Percentiles rank a stretch among this genome's conserved stretches.
These are phyloP conservation scores for Colletotrichum filicis DNA, from an alignment of 2,329 filamentous ascomycete genomes.

Conservation along the genomic window DNA sequence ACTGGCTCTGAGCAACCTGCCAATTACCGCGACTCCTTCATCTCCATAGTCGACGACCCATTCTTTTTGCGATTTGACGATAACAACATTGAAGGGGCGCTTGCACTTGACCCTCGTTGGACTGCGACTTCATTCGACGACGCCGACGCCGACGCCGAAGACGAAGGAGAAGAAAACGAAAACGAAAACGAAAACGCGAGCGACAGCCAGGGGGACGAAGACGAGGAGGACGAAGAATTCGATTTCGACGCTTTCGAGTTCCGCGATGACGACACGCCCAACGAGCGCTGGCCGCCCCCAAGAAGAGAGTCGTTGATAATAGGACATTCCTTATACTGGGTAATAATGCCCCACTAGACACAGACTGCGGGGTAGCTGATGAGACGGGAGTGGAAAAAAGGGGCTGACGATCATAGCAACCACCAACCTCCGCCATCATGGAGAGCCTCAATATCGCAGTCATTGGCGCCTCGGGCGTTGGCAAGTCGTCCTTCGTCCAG, in stretches of 20 bases:
- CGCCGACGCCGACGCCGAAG: slow-evolving; percentile 31
- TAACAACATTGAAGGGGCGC: slow-evolving; percentile 45
- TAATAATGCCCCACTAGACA: slow-evolving; percentile 42
- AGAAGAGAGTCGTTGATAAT: slow-evolving; percentile 61
- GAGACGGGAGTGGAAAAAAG: slow-evolving; percentile 35
- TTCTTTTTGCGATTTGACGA: slow-evolving; percentile 62
- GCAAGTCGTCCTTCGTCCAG: slow-evolving; percentile 77
- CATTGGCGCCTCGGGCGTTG: slow-evolving; percentile 73
- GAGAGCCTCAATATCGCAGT: slow-evolving; percentile 73
- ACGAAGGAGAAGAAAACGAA: slow-evolving; percentile 35
- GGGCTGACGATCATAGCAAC: slow-evolving; percentile 36
- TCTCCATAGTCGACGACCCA: slow-evolving; percentile 66
- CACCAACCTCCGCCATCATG: slow-evolving; percentile 53
- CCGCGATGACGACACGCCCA: slow-evolving; percentile 51
- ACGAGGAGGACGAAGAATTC: slow-evolving; percentile 9
- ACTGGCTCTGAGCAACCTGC: slow-evolving; percentile 39
- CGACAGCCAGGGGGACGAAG: slow-evolving; percentile 40
- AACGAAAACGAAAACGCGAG: slow-evolving; percentile 29
- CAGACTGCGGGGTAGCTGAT: slow-evolving; percentile 33
- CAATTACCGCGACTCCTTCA: slow-evolving; percentile 58
- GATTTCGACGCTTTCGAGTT: slow-evolving; percentile 35
- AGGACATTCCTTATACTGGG: slow-evolving; percentile 49
- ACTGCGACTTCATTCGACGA: slow-evolving; percentile 39
- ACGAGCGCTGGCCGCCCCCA: slow-evolving; percentile 55
- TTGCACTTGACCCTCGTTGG: slow-evolving; percentile 37